Evolutionary conservation across 257 asterid genomes (phyloP), one percentile per base, ranked within the genome.

Genomic region (Petunia secreta): DNA sequence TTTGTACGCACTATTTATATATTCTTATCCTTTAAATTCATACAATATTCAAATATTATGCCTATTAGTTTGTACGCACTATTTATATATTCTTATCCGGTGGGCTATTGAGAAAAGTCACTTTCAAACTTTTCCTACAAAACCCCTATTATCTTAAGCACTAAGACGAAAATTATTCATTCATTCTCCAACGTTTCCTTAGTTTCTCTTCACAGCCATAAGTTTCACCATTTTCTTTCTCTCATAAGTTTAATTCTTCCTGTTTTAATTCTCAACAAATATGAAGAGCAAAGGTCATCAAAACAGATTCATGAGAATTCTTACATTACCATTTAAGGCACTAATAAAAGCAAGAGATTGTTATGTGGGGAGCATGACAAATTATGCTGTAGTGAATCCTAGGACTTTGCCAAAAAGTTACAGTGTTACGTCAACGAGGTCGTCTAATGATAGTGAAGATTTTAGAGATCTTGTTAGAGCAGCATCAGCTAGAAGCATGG

Each of bases 381-480:
- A 77, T 54, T 86, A 75, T 7, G 77, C 85, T 0, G 82, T 64
- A 5, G 75, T 60, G 10, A 15, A 65, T 44, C 11, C 53, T 43
- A 4, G 79, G 74, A 6, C 59, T 63, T 10, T 84, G 69, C 1
- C 75, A 77, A 38, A 53, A 37, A 39, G 81, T 62, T 88, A 78
- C 85, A 94, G 97, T 58, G 90, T 81, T 55, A 76, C 76, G 46
- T 86, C 93, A n/a, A 80, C 86, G 36, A 73, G 83, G 8, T 79
- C 93, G 8, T 79, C 93, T 0, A 41, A 62, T 2, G 78, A 68
- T 0, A 82, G 68, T n/a, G 93, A 92, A 59, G 95, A 92, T 79
- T 83, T 84, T 58, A 63, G 81, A 25, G 95, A 92, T 85, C 90
- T 93, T 0, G 78, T 88, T 14, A 87, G 96, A 81, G 94, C 90